Conservation (phyloP, 2,329 filamentous ascomycete genomes). For the Exophiala viscosa region DNA sequence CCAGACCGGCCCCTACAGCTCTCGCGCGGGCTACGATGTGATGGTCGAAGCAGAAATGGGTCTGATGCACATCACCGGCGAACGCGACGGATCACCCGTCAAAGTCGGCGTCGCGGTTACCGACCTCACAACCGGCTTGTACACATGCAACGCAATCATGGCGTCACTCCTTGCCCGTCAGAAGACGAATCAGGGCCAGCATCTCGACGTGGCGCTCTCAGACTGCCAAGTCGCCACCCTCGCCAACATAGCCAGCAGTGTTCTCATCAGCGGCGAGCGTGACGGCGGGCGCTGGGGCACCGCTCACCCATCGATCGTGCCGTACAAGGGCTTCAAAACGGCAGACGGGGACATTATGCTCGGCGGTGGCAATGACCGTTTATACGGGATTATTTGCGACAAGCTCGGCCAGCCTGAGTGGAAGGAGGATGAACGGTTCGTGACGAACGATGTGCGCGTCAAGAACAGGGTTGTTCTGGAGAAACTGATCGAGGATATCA, state of each 20-base stretch:
- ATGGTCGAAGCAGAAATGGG: conserved; percentile 99
- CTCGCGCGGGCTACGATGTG: conserved; percentile 91
- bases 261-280: conserved; percentile 78
- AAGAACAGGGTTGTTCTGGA: conserved; percentile 73
- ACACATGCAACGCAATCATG: conserved; percentile 94
- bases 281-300: conserved; percentile 94
- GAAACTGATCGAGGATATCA: conserved; percentile 70
- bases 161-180: conserved; percentile 77
- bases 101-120: conserved; percentile 98
- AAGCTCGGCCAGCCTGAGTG: conserved; percentile 57
- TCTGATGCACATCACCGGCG: conserved; percentile 96
- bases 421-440: conserved; percentile 54
- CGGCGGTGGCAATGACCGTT: conserved; percentile 61
- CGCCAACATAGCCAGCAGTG: conserved; percentile 92
- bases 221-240: conserved; percentile 94
- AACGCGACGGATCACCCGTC: conserved; percentile 81
- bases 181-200: conserved; percentile 67
- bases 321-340: conserved; percentile 77
- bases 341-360: conserved; percentile 61
- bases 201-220: conserved; percentile 85
- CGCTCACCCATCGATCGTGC: conserved; percentile 96
- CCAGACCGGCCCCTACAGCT: conserved; percentile 85
- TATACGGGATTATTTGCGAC: conserved; percentile 59
- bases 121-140: conserved; percentile 89
- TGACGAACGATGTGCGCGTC: conserved; percentile 58